Percentiles rank a stretch among this genome's conserved stretches.
phyloP scores from a whole-genome alignment of 495 filamentous ascomycete genomes.

The Podospora pseudopauciseta region DNA sequence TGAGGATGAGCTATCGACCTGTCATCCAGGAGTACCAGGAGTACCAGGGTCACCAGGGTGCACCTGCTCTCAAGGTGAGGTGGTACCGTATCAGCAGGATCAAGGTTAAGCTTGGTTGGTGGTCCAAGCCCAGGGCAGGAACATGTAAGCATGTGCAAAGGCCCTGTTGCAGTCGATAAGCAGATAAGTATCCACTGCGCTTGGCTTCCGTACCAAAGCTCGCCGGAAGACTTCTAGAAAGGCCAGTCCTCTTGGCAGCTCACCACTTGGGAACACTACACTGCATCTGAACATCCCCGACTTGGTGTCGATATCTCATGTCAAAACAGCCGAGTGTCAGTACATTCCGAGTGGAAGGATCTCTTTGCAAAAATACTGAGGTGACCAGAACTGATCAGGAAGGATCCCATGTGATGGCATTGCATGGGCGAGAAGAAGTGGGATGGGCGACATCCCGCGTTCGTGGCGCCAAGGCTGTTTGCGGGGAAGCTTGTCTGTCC shows the following conservation, averaged over 20 bases:
- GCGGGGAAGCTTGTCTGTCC: constrained; percentile 8
- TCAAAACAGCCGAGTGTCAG: too few relatives aligned
- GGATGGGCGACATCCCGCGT: neutral
- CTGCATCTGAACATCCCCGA: neutral
- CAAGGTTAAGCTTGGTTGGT: neutral
- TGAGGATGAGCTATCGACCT: neutral
- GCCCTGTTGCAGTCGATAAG: neutral
- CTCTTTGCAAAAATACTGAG: too few relatives aligned
- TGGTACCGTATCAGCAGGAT: neutral
- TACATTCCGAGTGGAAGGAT: too few relatives aligned
- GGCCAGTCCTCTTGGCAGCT: neutral
- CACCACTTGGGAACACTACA: neutral
- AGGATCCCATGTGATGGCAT: neutral
- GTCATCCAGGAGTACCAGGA: too few relatives aligned
- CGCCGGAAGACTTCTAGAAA: neutral
- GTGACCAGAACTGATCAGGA: neutral
- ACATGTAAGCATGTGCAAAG: too few relatives aligned
- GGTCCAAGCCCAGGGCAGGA: neutral
- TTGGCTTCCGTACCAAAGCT: neutral
- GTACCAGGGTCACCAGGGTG: neutral
- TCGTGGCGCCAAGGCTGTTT: neutral
- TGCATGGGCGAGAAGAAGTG: neutral
- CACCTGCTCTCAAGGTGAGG: neutral
- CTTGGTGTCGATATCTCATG: neutral
- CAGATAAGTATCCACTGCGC: neutral